Conservation (phyloP, 2,329 filamentous ascomycete genomes). For the Aureobasidium vineae region DNA sequence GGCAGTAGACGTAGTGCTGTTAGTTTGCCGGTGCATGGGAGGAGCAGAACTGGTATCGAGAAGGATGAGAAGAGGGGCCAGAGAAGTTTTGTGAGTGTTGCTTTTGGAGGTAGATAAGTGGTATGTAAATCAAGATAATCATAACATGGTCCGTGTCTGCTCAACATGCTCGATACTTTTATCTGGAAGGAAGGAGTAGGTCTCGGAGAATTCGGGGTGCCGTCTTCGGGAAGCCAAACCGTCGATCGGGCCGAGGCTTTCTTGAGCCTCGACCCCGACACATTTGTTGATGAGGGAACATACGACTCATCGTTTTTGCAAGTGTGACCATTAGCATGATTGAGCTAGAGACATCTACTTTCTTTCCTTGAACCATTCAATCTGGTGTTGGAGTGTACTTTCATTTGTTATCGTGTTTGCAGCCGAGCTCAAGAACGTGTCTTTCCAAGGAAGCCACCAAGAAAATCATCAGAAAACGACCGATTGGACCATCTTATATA, state of each 20-base stretch:
- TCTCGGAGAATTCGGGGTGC: slow-evolving; percentile 10
- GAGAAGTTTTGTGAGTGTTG: slow-evolving; percentile 39
- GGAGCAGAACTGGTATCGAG: slow-evolving; percentile 40
- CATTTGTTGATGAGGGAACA: slow-evolving; percentile 2
- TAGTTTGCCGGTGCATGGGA: slow-evolving; percentile 39
- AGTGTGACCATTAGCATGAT: neutral
- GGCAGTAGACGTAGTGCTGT: slow-evolving; percentile 36
- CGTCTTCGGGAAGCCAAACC: slow-evolving; percentile 10
- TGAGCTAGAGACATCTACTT: neutral
- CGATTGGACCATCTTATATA: neutral
- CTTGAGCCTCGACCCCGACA: slow-evolving; percentile 9
- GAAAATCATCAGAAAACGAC: neutral
- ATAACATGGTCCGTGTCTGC: neutral
- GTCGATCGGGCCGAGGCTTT: slow-evolving; percentile 20
- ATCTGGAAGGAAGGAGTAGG: neutral
- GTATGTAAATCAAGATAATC: neutral
- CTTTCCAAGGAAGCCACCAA: neutral
- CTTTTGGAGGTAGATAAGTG: slow-evolving; percentile 3
- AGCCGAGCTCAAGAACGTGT: neutral
- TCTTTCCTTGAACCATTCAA: neutral
- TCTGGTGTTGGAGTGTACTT: neutral
- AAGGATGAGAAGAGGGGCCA: slow-evolving; percentile 35
- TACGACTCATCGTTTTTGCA: slow-evolving; percentile 14
- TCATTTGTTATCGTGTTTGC: neutral
- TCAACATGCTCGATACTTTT: neutral